A percentile compares a stretch with the other conserved stretches of the same genome.
Evolutionary conservation across 2,329 filamentous ascomycete species (phyloP).

Genomic region (Pezicula carpinea): DNA sequence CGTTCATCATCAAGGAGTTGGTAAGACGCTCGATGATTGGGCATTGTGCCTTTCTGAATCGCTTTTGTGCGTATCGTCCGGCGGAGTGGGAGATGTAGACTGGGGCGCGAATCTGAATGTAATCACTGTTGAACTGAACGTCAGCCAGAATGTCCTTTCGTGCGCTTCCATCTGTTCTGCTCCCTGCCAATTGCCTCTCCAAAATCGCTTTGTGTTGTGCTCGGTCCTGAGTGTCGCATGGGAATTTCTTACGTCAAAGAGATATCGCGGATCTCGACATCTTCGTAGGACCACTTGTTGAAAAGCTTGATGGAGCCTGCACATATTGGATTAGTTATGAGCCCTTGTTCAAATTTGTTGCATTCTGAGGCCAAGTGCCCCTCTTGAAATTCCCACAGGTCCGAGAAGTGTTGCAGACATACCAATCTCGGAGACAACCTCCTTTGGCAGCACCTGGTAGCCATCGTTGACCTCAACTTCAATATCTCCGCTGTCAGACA

Average conservation of each 20-base stretch:
- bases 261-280: conserved; percentile 99
- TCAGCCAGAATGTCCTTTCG: background rate
- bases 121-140: conserved; percentile 65
- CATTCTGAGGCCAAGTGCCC: no score
- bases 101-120: conserved; percentile 98
- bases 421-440: conserved; percentile 83
- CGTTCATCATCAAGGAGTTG: conserved; percentile 99
- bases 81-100: conserved; percentile 99
- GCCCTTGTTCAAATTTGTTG: no score
- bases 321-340: no score
- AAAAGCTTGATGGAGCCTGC: conserved; percentile 72
- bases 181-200: background rate
- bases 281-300: conserved; percentile 96
- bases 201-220: conserved; percentile 19
- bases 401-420: conserved; percentile 30
- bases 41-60: conserved; percentile 99
- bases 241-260: conserved; percentile 85
- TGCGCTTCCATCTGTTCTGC: background rate
- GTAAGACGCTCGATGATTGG: conserved; percentile 99
- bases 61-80: conserved; percentile 97
- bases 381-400: no score
- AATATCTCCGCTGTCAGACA: conserved; percentile 95
- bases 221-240: conserved; percentile 5
- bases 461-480: conserved; percentile 77
- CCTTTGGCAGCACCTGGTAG: conserved; percentile 75